These are phyloP conservation scores for Asparagopsis taxiformis DNA, from an alignment of 31 red algal species.

Conservation along the genomic window DNA sequence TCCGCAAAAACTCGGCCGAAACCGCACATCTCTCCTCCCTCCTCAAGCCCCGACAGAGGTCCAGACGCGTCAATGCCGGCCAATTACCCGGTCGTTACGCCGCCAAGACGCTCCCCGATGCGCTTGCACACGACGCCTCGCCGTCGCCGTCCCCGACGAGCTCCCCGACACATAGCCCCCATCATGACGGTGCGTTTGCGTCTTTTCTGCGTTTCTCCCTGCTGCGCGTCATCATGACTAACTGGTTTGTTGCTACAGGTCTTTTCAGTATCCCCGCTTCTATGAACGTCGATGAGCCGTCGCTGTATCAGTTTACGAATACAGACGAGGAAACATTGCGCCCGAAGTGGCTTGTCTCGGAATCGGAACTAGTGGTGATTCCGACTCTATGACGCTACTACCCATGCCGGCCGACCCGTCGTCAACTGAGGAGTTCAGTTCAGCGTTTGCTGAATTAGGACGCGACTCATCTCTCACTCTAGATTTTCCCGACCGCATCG, in stretches of 20 bases:
- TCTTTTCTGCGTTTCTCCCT: background rate
- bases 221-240: too few relatives aligned
- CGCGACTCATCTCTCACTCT: constrained; percentile 12
- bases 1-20: constrained; percentile 41
- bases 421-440: constrained; percentile 51
- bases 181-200: constrained; percentile 16
- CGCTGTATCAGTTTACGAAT: constrained; percentile 38
- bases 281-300: constrained; percentile 28
- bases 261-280: background rate
- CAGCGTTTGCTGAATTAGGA: constrained; percentile 40
- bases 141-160: constrained; percentile 25
- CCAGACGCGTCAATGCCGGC: constrained; percentile 41
- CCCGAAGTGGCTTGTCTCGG: constrained; percentile 54
- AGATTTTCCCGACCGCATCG: constrained; percentile 29
- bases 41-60: constrained; percentile 29
- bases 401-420: constrained; percentile 39
- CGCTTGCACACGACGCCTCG: background rate
- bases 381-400: constrained; percentile 15
- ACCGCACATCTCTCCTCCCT: background rate
- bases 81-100: constrained; percentile 53
- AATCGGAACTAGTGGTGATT: constrained; percentile 19
- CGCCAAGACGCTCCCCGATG: constrained; percentile 28
- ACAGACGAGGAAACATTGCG: constrained; percentile 26
- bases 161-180: background rate
- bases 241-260: too few relatives aligned